A percentile compares a stretch with the other conserved stretches of the same genome.
Conservation (phyloP, 768 basidiomycete species). For the Dendrothele bispora region DNA sequence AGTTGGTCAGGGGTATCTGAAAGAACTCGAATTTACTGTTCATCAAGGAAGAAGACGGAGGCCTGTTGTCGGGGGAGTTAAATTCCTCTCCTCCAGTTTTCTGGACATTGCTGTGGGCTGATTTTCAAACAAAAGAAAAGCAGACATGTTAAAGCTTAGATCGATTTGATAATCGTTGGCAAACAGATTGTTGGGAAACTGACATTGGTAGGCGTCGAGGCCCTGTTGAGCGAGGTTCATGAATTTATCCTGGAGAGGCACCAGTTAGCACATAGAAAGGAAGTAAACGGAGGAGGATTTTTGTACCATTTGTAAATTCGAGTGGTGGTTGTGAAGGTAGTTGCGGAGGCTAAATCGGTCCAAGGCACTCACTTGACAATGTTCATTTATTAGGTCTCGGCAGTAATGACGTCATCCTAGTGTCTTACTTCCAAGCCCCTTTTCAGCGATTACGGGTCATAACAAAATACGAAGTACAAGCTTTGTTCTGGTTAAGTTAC, state of each 20-base stretch:
- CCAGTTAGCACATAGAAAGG: conserved; percentile 2
- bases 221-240: conserved; percentile 73
- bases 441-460: no score
- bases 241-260: conserved; percentile 56
- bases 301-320: no score
- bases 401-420: no score
- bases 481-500: no score
- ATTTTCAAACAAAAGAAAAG: no score
- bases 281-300: no score
- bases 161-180: neutral
- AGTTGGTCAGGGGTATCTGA: neutral
- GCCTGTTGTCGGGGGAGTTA: conserved; percentile 53
- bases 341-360: no score
- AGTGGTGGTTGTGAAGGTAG: no score
- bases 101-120: conserved; percentile 36
- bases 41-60: conserved; percentile 16
- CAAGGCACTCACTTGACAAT: no score
- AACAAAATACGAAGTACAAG: no score
- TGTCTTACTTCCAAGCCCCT: no score
- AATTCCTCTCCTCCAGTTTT: conserved; percentile 68
- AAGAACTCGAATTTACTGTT: conserved; percentile 14
- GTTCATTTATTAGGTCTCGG: no score
- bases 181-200: conserved; percentile 11
- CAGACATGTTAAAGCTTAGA: conserved; percentile 14
- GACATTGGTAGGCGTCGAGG: conserved; percentile 53